Evolutionary conservation across 1,284 basidiomycete species (phyloP), one percentile per base, ranked within the genome.

Genomic region (Papiliotrema fonsecae): DNA sequence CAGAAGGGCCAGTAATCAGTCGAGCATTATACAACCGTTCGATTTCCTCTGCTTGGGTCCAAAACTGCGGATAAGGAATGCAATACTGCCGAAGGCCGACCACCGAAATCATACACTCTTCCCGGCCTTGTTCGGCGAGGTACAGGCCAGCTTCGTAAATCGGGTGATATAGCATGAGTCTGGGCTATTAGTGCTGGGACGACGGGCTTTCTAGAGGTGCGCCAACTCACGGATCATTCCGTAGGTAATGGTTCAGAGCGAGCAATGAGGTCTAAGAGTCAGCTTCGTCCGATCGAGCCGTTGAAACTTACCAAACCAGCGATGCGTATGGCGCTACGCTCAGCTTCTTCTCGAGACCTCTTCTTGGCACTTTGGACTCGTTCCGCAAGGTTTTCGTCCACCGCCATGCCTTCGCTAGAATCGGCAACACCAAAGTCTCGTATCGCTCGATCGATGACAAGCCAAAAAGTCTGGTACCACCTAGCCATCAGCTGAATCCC

Each of bases 391-490:
- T n/a, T n/a, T n/a, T n/a, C n/a, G n/a, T n/a, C n/a, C n/a, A n/a
- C n/a, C 44, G 49, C 25, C 42, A 45, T 45, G 26, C 36, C 48
- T 73, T 19, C 18, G 25, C 16, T 38, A 3, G 14, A n/a, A 13
- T 26, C 24, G 14, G 25, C 6, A 53, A 93, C 78, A 25, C 88
- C 88, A 66, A 81, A 88, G 59, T 93, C 88, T 57, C 88, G 85
- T 51, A 93, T 60, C 0, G 73, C 72, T 2, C 66, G 62, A 45
- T 73, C 64, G 21, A 74, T 59, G 7, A 74, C 59, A 38, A 78
- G 65, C 75, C 90, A 94, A 80, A 92, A 84, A 58, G 87, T 82
- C 72, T 96, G 90, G 66, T 88, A 92, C 34, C 85, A 87, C 4
- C 39, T 49, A 19, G 22, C 14, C 6, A 11, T 37, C 24, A 46